Evolutionary conservation across 768 basidiomycete genomes (phyloP).

Genomic region (Boletales sp.): DNA sequence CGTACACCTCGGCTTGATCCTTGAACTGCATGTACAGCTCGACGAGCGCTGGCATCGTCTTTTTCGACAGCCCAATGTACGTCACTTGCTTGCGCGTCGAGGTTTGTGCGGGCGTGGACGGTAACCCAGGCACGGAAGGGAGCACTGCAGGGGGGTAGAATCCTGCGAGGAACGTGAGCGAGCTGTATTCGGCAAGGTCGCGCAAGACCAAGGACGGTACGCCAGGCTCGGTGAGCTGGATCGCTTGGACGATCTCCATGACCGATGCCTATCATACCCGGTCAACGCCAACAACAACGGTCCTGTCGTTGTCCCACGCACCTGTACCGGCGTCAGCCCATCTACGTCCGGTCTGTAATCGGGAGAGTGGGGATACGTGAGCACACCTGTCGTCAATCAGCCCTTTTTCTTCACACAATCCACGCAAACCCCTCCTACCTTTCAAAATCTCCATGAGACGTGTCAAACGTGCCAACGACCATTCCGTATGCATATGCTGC

Average conservation of each 20-base stretch:
- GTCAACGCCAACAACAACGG: neutral
- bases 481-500: conserved; percentile 48
- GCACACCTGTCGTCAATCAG: conserved; percentile 44
- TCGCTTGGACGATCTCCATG: conserved; percentile 61
- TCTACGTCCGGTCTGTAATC: conserved; percentile 92
- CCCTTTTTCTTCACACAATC: neutral
- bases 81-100: conserved; percentile 64
- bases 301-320: conserved; percentile 24
- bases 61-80: conserved; percentile 88
- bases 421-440: conserved; percentile 36
- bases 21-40: conserved; percentile 74
- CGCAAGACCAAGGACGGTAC: conserved; percentile 71
- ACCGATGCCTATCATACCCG: conserved; percentile 54
- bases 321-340: conserved; percentile 74
- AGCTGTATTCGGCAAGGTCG: conserved; percentile 82
- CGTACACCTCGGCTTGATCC: conserved; percentile 57
- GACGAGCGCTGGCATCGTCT: conserved; percentile 78
- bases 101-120: conserved; percentile 4
- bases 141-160: conserved; percentile 49
- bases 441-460: conserved; percentile 78
- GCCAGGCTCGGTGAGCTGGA: conserved; percentile 62
- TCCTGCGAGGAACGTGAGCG: conserved; percentile 82
- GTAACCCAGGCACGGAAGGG: conserved; percentile 7
- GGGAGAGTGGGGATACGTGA: conserved; percentile 78
- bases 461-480: conserved; percentile 60